Evolutionary conservation across 306 rosid species (phyloP).

Genomic region (Fragaria iinumae): DNA sequence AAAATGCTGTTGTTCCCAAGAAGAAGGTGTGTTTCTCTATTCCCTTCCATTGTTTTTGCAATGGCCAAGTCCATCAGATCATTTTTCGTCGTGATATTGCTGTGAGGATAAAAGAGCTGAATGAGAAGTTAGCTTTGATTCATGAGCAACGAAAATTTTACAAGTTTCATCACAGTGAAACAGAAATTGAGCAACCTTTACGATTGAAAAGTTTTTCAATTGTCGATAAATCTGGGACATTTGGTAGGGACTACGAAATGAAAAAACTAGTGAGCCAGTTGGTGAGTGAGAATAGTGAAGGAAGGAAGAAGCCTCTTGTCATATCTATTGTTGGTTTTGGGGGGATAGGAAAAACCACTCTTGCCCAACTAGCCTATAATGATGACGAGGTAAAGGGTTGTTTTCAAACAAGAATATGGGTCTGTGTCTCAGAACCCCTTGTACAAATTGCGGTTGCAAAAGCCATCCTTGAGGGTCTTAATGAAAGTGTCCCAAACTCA

Average conservation of each 20-base stretch:
- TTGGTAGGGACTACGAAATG: background rate
- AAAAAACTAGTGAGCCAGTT: background rate
- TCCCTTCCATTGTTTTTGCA: background rate
- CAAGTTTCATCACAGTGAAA: background rate
- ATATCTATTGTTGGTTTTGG: too few species aligned
- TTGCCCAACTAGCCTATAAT: background rate
- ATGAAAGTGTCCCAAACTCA: background rate
- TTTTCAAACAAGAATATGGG: background rate
- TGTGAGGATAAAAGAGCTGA: background rate
- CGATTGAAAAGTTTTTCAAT: background rate
- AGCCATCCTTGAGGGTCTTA: background rate
- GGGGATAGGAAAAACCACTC: background rate
- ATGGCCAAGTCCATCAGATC: background rate
- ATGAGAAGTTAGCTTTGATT: background rate
- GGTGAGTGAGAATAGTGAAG: background rate
- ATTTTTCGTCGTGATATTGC: constrained; percentile 7
- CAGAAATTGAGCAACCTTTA: background rate
- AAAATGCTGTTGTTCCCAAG: background rate
- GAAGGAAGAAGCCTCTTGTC: background rate
- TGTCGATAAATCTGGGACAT: background rate
- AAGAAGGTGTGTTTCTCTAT: background rate
- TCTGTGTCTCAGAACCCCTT: background rate
- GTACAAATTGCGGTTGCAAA: background rate
- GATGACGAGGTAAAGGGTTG: background rate
- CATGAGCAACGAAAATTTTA: background rate